Evolutionary conservation across 2,329 filamentous ascomycete genomes (phyloP), one percentile per base, ranked within the genome.

Genomic region (Fusarium fujikuroi): DNA sequence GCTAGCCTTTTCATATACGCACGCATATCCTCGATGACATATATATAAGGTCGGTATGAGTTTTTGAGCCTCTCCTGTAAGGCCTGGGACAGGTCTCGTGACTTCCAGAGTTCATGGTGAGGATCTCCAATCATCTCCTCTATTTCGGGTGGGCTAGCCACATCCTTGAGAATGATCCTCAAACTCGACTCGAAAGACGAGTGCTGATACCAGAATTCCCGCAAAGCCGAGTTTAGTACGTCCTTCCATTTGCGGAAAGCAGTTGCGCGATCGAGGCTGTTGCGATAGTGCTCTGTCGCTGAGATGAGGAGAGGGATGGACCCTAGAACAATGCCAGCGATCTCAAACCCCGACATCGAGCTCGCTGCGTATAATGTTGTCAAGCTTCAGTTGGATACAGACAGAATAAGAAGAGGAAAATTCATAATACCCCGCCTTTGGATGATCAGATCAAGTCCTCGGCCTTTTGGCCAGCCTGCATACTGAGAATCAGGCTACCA

Each of bases 301-400:
- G 47, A 50, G 10, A 34, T 50, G 6, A 50, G 30, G 0, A 50
- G 47, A 32, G 47, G 15, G 9, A 50, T n/a, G 5, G 47, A 16
- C 21, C 30, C 46, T 4, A 50, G 30, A 32, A 50, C 21, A n/a
- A 50, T 32, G 3, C 46, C 46, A 1, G 28, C 46, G 21, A 50
- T 34, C 21, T 50, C 46, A 18, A 50, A 50, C 21, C 46, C 30
- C 3, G 46, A 50, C n/a, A 61, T 28, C 12, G 14, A 12, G 18
- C 12, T 46, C 18, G 5, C 8, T 28, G 18, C 1, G 11, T 3
- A 21, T 2, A 15, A 10, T 15, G 1, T 10, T 46, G 18, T 46
- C 3, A 21, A 14, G 5, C 4, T 46, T 46, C 0, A 1, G 18
- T 19, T 7, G 0, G 12, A 46, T 9, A 21, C 3, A 15, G 12